Base-by-base conservation (phyloP, 768 basidiomycete species). In the Podaxis sp. region DNA sequence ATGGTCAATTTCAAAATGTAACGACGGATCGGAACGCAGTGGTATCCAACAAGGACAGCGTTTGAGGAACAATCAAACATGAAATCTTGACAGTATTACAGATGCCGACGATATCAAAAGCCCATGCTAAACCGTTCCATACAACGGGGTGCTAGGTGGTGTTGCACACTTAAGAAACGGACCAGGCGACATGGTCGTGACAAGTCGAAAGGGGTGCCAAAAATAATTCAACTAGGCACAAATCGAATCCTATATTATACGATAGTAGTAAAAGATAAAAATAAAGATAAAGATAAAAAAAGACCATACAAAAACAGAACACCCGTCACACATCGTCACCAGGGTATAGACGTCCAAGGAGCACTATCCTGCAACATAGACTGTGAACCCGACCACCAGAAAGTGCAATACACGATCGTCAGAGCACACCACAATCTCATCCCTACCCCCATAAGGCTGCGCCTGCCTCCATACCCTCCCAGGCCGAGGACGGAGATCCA, bases 381-480 rank as follows among this genome's bases (percentile, higher is more conserved):
- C 50, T 69, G 67, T 32, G 38, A 57, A 18, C 64, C 55, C 37
- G 63, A 46, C 51, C 48, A 28, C 71, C 72, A 14, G 75, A 83
- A 57, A 94, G 72, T 46, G 87, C 82, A 69, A 75, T 61, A 94
- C 86, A 36, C 89, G 84, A 73, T 95, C 94, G 65, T 95, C 95
- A 4, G 91, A 93, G 36, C 93, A 90, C 73, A 95, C 86, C 63
- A 96, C 76, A 69, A 97, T 92, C 73, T 97, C 93, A 62, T 92
- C 89, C 25, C 90, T 81, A 10, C 81, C 86, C 9, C 79, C 76
- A 36, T 77, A 74, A 67, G 84, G 82, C 46, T 77, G 76, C 62
- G 73, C 67, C 59, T 55, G 50, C 14, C 40, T 50, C n/a, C 55
- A 36, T 18, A 57, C 27, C 55, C 54, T 21, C 21, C 21, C 1